Evolutionary conservation across 1,284 basidiomycete genomes (phyloP).

Genomic region (Ustilago crameri): DNA sequence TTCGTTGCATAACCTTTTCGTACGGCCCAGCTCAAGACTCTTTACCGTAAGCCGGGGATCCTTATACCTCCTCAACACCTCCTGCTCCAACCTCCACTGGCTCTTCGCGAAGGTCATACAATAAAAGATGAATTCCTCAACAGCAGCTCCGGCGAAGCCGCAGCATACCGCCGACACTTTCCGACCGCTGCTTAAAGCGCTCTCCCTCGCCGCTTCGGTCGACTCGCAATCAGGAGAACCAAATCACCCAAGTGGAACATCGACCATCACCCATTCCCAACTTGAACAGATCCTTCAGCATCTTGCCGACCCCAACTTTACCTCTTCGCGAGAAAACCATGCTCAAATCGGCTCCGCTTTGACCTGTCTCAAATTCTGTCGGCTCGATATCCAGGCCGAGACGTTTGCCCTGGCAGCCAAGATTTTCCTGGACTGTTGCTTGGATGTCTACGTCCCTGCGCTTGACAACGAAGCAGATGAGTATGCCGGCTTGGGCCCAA

Average conservation of each 20-base stretch:
- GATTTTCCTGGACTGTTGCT: constrained; percentile 53
- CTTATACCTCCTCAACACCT: not conserved
- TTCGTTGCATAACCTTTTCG: too few species aligned
- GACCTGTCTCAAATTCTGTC: constrained; percentile 60
- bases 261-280: constrained; percentile 40
- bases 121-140: not conserved
- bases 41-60: too few species aligned
- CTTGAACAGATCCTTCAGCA: constrained; percentile 58
- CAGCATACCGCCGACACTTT: constrained; percentile 60
- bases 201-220: constrained; percentile 36
- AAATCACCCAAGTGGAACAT: constrained; percentile 37
- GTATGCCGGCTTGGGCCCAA: not conserved
- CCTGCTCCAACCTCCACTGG: too few species aligned
- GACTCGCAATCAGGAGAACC: constrained; percentile 42
- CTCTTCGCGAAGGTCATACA: too few species aligned
- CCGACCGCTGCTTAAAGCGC: constrained; percentile 58
- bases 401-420: constrained; percentile 56
- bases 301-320: constrained; percentile 64
- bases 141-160: constrained; percentile 8
- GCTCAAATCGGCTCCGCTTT: constrained; percentile 63
- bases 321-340: constrained; percentile 55
- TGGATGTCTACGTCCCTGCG: constrained; percentile 40
- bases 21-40: too few species aligned
- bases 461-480: constrained; percentile 26
- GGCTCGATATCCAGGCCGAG: constrained; percentile 53